phyloP scores from a whole-genome alignment of 2,329 filamentous ascomycete species.

The Paracorniculantispora psalliotae region DNA sequence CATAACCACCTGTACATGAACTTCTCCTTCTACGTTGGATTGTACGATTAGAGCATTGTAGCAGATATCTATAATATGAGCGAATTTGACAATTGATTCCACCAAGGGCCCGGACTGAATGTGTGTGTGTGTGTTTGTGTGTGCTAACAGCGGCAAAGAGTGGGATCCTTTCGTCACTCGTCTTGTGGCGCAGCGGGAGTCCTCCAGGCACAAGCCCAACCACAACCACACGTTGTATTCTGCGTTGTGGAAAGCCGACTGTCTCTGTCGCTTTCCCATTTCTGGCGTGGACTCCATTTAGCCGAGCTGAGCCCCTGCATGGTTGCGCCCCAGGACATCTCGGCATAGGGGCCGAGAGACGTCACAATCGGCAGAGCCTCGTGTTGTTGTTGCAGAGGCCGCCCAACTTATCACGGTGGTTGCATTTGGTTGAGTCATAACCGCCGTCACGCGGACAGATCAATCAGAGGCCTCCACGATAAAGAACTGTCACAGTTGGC shows the following conservation, averaged over 20 bases:
- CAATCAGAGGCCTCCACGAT: not conserved
- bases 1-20: not conserved
- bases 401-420: not conserved
- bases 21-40: not conserved
- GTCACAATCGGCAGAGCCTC: not conserved
- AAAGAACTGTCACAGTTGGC: not conserved
- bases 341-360: not conserved
- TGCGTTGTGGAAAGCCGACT: not conserved
- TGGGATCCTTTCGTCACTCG: not conserved
- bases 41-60: slow-evolving; percentile 10
- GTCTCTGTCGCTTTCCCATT: not conserved
- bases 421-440: not conserved
- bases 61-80: not conserved
- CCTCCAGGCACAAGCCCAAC: not conserved
- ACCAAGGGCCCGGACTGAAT: too few relatives aligned
- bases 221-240: not conserved
- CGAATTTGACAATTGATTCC: slow-evolving; percentile 1
- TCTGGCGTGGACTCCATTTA: not conserved
- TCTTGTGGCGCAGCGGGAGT: slow-evolving; percentile 2
- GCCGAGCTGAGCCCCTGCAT: not conserved
- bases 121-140: not conserved
- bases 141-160: not conserved
- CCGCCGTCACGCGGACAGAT: not conserved
- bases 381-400: slow-evolving; percentile 1
- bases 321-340: not conserved